Base-by-base conservation (phyloP, 768 basidiomycete genomes). In the Psilocybe sp. region DNA sequence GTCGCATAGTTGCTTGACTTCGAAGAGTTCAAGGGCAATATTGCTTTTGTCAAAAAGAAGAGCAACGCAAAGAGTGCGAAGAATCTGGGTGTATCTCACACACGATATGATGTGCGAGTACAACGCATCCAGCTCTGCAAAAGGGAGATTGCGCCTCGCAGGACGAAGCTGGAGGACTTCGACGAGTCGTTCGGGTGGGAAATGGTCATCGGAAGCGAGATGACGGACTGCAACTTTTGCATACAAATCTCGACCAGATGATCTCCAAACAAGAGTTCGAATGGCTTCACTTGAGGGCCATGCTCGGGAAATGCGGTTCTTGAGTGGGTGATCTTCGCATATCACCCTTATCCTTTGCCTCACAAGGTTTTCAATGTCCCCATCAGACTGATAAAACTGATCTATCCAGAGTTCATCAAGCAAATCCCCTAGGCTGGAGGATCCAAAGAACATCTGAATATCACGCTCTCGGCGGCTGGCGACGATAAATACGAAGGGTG, bases 101-200 rank as follows among this genome's bases (percentile, higher is more conserved):
- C 19, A 5, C 1, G 46, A 44, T 13, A 55, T 15, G 9, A 55
- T 44, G 19, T 51, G 45, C 5, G 12, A 11, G 28, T 55, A 55
- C n/a, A 55, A n/a, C 3, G 43, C 13, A 14, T 55, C 54, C 13
- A 55, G 43, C 13, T 55, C 46, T 3, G 50, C 32, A 18, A 55
- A 55, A 2, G 54, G 54, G 2, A 38, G 10, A 10, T 46, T 40
- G 14, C 38, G 36, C 2, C n/a, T 20, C 4, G 49, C 2, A 7
- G 46, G 46, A 16, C 38, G 41, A 15, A 51, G 23, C 5, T 41
- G 41, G 8, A 47, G 50, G n/a, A 55, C 32, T 7, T 40, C 40
- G 1, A 51, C 50, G 0, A 55, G 42, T 3, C 45, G 45, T 2
- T 39, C 18, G 0, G 23, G 4, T 1, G 54, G 54, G 19, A 11